Conservation (phyloP, 129 eudicot genomes). For the Rutidosis leptorrhynchoides region DNA sequence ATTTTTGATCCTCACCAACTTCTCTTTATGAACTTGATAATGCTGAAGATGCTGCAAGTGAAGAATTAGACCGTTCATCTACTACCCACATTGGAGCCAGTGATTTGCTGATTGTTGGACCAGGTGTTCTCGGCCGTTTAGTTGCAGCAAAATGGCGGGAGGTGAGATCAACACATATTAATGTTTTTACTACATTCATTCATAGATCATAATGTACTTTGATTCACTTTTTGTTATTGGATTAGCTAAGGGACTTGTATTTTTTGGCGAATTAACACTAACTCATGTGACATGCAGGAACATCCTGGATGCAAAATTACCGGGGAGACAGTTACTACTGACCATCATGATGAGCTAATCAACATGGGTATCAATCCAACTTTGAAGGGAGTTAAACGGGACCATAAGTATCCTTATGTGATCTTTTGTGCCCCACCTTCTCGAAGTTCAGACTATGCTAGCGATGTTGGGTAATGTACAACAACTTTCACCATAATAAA, state of each 20-base stretch:
- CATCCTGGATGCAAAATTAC: constrained; percentile 69
- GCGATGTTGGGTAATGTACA: constrained; percentile 64
- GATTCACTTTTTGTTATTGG: neutral
- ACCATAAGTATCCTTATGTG: constrained; percentile 68
- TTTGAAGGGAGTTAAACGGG: constrained; percentile 48
- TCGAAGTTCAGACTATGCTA: constrained; percentile 62
- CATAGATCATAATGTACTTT: neutral
- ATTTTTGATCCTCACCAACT: constrained; percentile 8
- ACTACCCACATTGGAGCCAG: constrained; percentile 51
- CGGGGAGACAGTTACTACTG: constrained; percentile 73
- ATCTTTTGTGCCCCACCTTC: constrained; percentile 96
- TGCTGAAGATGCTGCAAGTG: constrained; percentile 45
- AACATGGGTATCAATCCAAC: constrained; percentile 73
- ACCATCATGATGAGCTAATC: constrained; percentile 85
- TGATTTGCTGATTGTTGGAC: constrained; percentile 91
- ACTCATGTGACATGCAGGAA: constrained; percentile 48
- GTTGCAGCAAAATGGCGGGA: constrained; percentile 79
- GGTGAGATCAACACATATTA: constrained; percentile 35
- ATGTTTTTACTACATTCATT: neutral
- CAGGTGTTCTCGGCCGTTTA: constrained; percentile 91
- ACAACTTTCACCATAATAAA: neutral
- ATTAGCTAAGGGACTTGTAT: neutral
- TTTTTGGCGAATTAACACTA: neutral
- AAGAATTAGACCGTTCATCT: constrained; percentile 42
- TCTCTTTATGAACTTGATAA: constrained; percentile 24